A percentile compares a stretch with the other conserved stretches of the same genome.
Evolutionary conservation across 2,329 filamentous ascomycete genomes (phyloP).

Genomic region (Cercospora citrullina): DNA sequence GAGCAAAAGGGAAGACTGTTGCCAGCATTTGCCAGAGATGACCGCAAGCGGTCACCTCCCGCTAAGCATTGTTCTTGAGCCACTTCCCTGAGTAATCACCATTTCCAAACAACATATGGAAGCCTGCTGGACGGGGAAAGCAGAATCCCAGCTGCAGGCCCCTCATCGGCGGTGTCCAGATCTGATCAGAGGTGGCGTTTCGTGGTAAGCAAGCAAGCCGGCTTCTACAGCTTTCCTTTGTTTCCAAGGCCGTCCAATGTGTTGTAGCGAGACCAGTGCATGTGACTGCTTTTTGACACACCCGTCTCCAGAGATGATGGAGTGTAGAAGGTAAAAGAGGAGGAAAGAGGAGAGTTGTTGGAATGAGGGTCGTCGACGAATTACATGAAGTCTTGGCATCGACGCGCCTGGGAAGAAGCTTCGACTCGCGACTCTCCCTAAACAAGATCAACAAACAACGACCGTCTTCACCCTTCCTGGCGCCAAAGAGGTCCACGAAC

Average conservation of each 20-base stretch:
- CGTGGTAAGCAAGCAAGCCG: background rate
- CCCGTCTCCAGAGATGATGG: background rate
- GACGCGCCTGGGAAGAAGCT: background rate
- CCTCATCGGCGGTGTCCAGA: background rate
- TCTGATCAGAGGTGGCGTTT: background rate
- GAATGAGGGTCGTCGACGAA: background rate
- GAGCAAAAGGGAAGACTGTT: slow-evolving; percentile 6
- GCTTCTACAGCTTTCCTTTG: background rate
- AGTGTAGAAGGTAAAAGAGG: background rate
- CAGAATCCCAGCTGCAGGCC: background rate
- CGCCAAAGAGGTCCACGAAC: background rate
- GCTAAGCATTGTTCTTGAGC: background rate
- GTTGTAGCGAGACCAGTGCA: background rate
- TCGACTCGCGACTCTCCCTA: background rate
- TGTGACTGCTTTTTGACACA: background rate
- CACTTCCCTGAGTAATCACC: slow-evolving; percentile 7
- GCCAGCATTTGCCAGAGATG: slow-evolving; percentile 1
- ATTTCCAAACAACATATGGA: background rate
- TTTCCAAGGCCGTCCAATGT: background rate
- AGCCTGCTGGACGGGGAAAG: background rate
- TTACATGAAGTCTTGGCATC: background rate
- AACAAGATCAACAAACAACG: background rate
- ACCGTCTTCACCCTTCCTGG: background rate
- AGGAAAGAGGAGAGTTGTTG: background rate
- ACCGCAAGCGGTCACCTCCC: slow-evolving; percentile 2